Evolutionary conservation across 495 filamentous ascomycete species (phyloP), one percentile per base, ranked within the genome.

Genomic region (Neurospora sp.): DNA sequence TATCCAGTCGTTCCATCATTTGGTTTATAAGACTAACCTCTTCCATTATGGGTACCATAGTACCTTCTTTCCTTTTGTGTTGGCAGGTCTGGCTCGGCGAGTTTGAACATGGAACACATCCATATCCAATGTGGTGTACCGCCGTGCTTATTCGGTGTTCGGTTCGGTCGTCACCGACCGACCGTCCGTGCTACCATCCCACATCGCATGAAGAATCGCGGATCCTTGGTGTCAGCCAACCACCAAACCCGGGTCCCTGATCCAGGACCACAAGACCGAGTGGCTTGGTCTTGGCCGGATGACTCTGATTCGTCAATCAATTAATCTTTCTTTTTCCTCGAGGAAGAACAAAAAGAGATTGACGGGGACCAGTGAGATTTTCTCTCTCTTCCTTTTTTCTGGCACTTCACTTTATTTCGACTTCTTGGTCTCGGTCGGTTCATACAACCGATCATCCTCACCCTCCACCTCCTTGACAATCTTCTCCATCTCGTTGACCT

Each of bases 391-490:
- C 24, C 15, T 15, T 40, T 24, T 7, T 17, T 31, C 28, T 11
- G 10, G 21, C 5, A 15, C 24, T 15, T 59, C 48, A 59, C 21
- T 71, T 72, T 80, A 84, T 71, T 82, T 79, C 71, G 76, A 81
- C 83, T 88, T 86, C 82, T 89, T 89, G 15, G 81, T 80, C 38
- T 85, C 82, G 15, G 54, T 17, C 1, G 81, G 77, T 37, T 82
- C 82, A 79, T 97, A 97, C 28, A 80, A 85, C 76, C 94, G 86
- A 76, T 96, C 93, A 81, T 98, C 95, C 36, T 90, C 88, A 40
- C 95, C 95, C 82, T 98, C 95, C 3, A 97, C 92, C 74, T 91
- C 89, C 81, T 91, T 87, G 73, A 94, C 87, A 54, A 95, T 89
- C 74, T 86, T 86, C 84, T 98, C 95, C 92, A 96, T 96, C 83